Conservation (phyloP, 2,329 filamentous ascomycete species). For the Talaromyces funiculosus region DNA sequence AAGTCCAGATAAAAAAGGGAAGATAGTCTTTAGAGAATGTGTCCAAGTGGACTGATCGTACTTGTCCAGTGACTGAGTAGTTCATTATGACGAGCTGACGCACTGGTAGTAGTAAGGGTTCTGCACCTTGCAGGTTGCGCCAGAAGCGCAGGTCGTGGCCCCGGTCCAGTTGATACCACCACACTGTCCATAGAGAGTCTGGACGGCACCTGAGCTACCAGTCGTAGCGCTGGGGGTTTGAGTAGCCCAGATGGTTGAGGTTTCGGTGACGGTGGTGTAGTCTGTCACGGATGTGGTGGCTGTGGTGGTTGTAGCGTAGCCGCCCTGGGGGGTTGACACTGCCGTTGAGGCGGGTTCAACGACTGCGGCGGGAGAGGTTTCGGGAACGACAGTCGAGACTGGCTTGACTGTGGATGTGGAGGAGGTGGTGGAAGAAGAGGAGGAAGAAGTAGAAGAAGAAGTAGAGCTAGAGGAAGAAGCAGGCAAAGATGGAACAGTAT, state of each 20-base stretch:
- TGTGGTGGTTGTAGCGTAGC: background rate
- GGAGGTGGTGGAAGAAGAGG: background rate
- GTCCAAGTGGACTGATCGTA: background rate
- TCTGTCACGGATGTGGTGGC: background rate
- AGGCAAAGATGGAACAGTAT: background rate
- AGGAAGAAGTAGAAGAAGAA: background rate
- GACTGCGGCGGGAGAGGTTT: background rate
- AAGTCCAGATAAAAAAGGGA: background rate
- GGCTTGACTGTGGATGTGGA: background rate
- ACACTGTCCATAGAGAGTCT: slow-evolving; percentile 23
- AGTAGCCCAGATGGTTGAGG: background rate
- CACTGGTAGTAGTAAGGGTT: slow-evolving; percentile 30
- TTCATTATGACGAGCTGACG: slow-evolving; percentile 13
- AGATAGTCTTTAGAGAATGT: background rate
- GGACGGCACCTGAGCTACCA: background rate
- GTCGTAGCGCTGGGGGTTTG: background rate
- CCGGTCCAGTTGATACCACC: slow-evolving; percentile 27
- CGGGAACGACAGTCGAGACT: background rate
- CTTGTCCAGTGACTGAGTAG: too few species aligned
- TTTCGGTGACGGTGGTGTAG: slow-evolving; percentile 1
- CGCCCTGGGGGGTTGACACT: background rate
- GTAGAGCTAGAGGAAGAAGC: background rate
- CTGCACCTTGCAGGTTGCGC: slow-evolving; percentile 22
- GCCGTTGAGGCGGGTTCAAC: background rate
- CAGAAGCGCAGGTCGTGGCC: slow-evolving; percentile 22